phyloP scores from a whole-genome alignment of 192 early-diverging fungal species.

The Coemansia erecta region DNA sequence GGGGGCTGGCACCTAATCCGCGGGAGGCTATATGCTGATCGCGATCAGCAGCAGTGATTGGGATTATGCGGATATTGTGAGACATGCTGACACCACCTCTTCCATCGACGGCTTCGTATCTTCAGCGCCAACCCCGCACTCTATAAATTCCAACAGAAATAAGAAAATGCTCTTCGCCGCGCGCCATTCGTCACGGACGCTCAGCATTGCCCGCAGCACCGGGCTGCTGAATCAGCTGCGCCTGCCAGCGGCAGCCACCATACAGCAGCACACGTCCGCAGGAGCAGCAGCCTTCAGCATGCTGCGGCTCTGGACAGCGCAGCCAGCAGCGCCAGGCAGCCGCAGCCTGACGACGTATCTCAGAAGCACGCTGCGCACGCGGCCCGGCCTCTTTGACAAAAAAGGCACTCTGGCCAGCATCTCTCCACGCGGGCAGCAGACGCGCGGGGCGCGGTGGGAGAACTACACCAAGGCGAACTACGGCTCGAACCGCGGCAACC shows the following conservation, averaged over 20 bases:
- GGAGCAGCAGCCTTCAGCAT: neutral
- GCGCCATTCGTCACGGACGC: too few relatives aligned
- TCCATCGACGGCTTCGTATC: too few relatives aligned
- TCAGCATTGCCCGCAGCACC: neutral
- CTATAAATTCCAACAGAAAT: too few relatives aligned
- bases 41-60: too few relatives aligned
- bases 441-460: constrained; percentile 43
- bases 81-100: too few relatives aligned
- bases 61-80: too few relatives aligned
- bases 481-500: constrained; percentile 37
- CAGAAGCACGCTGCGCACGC: neutral
- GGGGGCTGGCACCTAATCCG: too few relatives aligned
- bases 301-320: too few relatives aligned
- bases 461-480: constrained; percentile 45
- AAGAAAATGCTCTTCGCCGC: too few relatives aligned
- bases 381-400: neutral
- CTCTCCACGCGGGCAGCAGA: constrained; percentile 31
- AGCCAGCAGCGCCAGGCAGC: neutral
- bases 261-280: neutral
- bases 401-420: neutral
- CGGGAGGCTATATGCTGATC: too few relatives aligned
- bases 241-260: neutral
- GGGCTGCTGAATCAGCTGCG: neutral
- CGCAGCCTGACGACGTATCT: too few relatives aligned
- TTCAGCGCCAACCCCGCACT: too few relatives aligned